Evolutionary conservation across 2,329 filamentous ascomycete genomes (phyloP).

Genomic region (Cladosporium sp.): DNA sequence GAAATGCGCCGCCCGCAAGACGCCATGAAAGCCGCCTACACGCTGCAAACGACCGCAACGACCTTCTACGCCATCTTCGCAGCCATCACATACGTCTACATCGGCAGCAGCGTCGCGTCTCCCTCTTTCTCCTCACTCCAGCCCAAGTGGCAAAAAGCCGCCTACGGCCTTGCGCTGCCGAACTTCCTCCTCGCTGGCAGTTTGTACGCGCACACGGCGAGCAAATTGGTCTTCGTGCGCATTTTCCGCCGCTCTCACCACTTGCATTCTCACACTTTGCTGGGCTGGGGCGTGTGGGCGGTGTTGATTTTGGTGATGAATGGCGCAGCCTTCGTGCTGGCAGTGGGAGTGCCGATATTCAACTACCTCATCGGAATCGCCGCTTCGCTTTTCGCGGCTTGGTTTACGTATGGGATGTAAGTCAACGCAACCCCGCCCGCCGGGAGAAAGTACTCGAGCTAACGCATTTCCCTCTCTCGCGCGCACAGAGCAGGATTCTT

Average conservation of each 20-base stretch:
- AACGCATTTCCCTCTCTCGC: neutral
- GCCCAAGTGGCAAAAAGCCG: slow-evolving; percentile 46
- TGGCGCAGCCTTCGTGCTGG: slow-evolving; percentile 40
- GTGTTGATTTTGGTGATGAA: slow-evolving; percentile 45
- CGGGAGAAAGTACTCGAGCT: no score
- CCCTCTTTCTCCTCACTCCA: slow-evolving; percentile 48
- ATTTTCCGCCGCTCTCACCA: slow-evolving; percentile 45
- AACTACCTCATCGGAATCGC: slow-evolving; percentile 51
- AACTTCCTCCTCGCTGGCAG: slow-evolving; percentile 49
- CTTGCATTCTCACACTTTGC: slow-evolving; percentile 44
- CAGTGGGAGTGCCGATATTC: slow-evolving; percentile 51
- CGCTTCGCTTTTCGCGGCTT: slow-evolving; percentile 49
- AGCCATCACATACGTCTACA: slow-evolving; percentile 48
- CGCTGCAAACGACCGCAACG: slow-evolving; percentile 48
- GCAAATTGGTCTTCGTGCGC: slow-evolving; percentile 50
- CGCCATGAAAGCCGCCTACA: slow-evolving; percentile 50
- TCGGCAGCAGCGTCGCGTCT: slow-evolving; percentile 43
- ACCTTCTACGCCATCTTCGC: slow-evolving; percentile 50
- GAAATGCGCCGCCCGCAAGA: slow-evolving; percentile 51
- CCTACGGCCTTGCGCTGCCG: slow-evolving; percentile 49
- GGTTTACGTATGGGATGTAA: slow-evolving; percentile 49
- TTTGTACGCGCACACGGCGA: slow-evolving; percentile 49
- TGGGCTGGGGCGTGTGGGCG: slow-evolving; percentile 48
- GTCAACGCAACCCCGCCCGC: no score
- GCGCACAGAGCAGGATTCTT: slow-evolving; percentile 47